These are phyloP conservation scores for Lanmaoa pseudosensibilis DNA, from an alignment of 768 basidiomycete species.

Conservation along the genomic window DNA sequence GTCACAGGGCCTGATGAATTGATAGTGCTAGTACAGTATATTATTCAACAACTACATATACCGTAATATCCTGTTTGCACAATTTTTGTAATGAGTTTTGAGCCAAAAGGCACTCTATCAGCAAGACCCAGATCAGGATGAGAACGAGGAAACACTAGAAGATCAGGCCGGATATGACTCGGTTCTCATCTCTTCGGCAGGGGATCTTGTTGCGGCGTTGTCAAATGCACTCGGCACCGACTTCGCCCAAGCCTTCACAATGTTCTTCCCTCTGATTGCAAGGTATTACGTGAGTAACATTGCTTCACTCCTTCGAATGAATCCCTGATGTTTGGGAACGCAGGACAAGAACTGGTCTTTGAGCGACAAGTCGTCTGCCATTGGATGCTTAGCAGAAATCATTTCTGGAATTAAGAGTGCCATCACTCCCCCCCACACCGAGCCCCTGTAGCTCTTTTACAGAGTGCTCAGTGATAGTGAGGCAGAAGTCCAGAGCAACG, in stretches of 20 bases:
- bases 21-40: too few relatives aligned
- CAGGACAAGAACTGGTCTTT: constrained; percentile 85
- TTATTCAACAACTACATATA: too few relatives aligned
- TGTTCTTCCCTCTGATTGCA: constrained; percentile 87
- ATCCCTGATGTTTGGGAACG: neutral
- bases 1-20: too few relatives aligned
- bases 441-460: constrained; percentile 79
- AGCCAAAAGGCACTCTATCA: constrained; percentile 96
- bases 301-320: neutral
- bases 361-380: constrained; percentile 89
- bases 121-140: constrained; percentile 92
- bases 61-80: too few relatives aligned
- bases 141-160: constrained; percentile 79
- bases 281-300: constrained; percentile 80
- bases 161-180: constrained; percentile 96
- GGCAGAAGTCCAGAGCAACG: constrained; percentile 93
- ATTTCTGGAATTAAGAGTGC: constrained; percentile 88
- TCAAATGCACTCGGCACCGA: constrained; percentile 83
- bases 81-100: too few relatives aligned
- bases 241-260: constrained; percentile 77
- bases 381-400: constrained; percentile 94
- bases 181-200: constrained; percentile 89
- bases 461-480: constrained; percentile 80
- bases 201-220: constrained; percentile 88
- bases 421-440: constrained; percentile 83